Conservation (phyloP, 1,139 yeast genomes). For the Hanseniaspora sp. region DNA sequence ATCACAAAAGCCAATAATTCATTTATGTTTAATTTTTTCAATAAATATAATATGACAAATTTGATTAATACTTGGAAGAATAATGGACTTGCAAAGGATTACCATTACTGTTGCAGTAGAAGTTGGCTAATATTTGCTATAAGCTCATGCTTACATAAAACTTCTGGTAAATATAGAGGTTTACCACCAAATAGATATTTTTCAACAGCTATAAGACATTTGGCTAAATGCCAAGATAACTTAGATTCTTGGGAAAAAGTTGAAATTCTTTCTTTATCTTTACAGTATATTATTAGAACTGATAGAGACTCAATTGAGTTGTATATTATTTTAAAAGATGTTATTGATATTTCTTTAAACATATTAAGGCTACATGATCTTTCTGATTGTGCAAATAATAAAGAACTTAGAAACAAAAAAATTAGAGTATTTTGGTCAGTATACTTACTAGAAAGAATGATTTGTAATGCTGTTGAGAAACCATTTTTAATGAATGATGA, state of each 20-base stretch:
- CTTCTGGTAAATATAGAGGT: constrained; percentile 42
- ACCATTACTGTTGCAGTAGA: constrained; percentile 41
- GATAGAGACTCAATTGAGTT: constrained; percentile 45
- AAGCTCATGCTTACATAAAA: constrained; percentile 39
- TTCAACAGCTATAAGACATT: constrained; percentile 45
- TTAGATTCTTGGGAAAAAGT: constrained; percentile 36
- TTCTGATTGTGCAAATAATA: constrained; percentile 24
- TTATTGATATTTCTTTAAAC: constrained; percentile 36
- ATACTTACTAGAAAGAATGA: constrained; percentile 44
- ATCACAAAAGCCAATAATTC: background rate
- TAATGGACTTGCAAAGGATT: constrained; percentile 30
- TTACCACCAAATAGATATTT: constrained; percentile 42
- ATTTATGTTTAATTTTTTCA: background rate
- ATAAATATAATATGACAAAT: constrained; percentile 2
- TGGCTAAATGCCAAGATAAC: constrained; percentile 35
- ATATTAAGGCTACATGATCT: constrained; percentile 33
- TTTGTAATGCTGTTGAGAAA: constrained; percentile 46
- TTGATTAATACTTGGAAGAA: constrained; percentile 26
- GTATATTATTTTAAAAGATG: constrained; percentile 41
- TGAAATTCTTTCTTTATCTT: constrained; percentile 40
- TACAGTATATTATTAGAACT: constrained; percentile 44
- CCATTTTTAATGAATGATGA: constrained; percentile 40
- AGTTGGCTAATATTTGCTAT: constrained; percentile 43
- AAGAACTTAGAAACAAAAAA: constrained; percentile 29
- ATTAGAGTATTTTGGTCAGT: constrained; percentile 51